phyloP scores from a whole-genome alignment of 495 filamentous ascomycete genomes.

The Hyaloscypha finlandica region DNA sequence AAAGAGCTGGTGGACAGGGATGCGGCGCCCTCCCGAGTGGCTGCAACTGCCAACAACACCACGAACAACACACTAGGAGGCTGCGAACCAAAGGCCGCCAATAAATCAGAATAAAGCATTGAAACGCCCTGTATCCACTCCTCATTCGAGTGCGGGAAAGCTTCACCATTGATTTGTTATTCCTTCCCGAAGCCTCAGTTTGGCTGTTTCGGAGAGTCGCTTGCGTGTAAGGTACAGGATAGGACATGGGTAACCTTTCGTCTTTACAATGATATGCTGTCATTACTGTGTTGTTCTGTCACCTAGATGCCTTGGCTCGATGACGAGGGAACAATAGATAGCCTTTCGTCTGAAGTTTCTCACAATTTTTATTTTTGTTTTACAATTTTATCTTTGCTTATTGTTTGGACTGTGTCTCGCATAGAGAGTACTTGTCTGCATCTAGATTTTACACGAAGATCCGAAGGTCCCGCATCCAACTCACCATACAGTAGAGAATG shows the following conservation, averaged over 20 bases:
- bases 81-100: too few species aligned
- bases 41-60: not conserved
- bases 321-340: too few species aligned
- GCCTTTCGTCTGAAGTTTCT: too few species aligned
- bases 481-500: too few species aligned
- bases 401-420: constrained; percentile 1
- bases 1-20: not conserved
- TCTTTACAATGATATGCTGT: not conserved
- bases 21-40: not conserved
- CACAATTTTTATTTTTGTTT: too few species aligned
- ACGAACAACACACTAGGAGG: too few species aligned
- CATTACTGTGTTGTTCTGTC: not conserved
- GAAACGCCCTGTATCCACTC: not conserved
- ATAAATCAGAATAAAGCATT: not conserved
- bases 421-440: not conserved
- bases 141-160: not conserved
- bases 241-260: not conserved
- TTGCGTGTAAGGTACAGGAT: too few species aligned
- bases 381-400: too few species aligned
- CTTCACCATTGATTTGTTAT: not conserved
- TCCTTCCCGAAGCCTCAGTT: not conserved
- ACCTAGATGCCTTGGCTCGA: too few species aligned
- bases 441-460: not conserved
- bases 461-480: not conserved
- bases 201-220: too few species aligned